Evolutionary conservation across 2,329 filamentous ascomycete genomes (phyloP), one percentile per base, ranked within the genome.

Genomic region (Fusarium drepaniforme): DNA sequence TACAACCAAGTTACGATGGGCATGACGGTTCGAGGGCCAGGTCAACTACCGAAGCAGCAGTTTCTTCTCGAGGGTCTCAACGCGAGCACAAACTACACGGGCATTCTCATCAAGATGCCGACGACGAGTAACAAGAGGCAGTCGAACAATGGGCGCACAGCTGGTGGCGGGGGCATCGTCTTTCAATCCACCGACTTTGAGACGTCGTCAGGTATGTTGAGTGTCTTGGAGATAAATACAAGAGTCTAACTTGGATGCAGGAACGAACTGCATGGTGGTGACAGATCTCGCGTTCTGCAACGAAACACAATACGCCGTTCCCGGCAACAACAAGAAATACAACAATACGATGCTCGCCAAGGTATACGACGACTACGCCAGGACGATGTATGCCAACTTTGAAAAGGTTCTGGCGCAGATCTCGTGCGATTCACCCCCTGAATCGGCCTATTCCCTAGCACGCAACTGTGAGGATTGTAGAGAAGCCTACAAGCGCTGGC

Each of bases 221-320:
- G 40, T 33, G 38, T n/a, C 30, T 18, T n/a, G n/a, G 12, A 7
- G 33, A 12, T n/a, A 38, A 15, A 33, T 18, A 53, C 23, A 51
- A 23, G 16, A 57, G 64, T 38, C 70, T 71, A 61, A 74, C 46
- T 4, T 40, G 18, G 70, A 73, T 37, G 1, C 77, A 91, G 94
- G 93, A 68, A 90, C 91, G 70, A 97, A 96, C 79, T 99, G 97
- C 82, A 93, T 93, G 70, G 88, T 99, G 46, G 88, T 98, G 56
- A 96, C 92, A 82, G 92, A 97, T 80, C 90, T 99, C n/a, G 87
- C 91, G 0, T 97, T 98, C 82, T 99, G 97, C 85, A 90, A 93
- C 76, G 91, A 96, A 77, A 93, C 96, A 58, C 94, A 96, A 61
- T 98, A 98, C 81, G 93, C 96, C 8, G 97, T 98, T 0, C 97